Base-by-base conservation (phyloP, 371 early-diverging fungal genomes). In the Dichotomocladium elegans region DNA sequence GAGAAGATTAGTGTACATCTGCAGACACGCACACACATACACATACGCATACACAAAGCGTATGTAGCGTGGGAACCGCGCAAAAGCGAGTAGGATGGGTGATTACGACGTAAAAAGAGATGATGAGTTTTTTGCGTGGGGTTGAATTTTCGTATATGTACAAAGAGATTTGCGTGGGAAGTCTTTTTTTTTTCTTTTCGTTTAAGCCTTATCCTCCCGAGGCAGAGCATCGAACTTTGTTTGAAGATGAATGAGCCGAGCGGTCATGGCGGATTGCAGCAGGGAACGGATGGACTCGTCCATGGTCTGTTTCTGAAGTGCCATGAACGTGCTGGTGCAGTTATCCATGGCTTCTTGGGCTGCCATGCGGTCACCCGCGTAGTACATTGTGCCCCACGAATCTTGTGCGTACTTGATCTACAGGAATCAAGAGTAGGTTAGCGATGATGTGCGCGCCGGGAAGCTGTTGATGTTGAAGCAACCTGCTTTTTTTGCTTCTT, bases 361-460 rank as follows among this genome's bases (percentile, higher is more conserved):
- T 5, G 72, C 51, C 7, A 61, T 57, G 14, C 61, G 55, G 53
- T 72, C 72, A 24, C 72, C 72, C 33, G 63, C 55, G 41, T 72
- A 72, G 53, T 72, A 72, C 6, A 60, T 55, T 34, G 72, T 68
- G 27, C 72, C 72, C 29, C 51, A 58, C 0, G 72, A 72, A 53
- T 72, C 72, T 46, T 66, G 62, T 24, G 72, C 72, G 54, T 63
- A 72, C 29, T 63, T 58, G 17, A 71, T 51, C 65, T 67, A 47
- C 34, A 28, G n/a, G 19, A 6, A 35, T 19, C 11, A 1, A 12
- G n/a, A n/a, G n/a, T 41, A 41, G 22, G 7, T 37, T 37, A 22
- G 2, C 9, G 3, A 2, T 19, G 34, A 29, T 15, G 8, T 29
- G 15, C 27, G 17, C 10, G 22, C 17, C 10, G n/a, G n/a, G n/a